A percentile compares a stretch with the other conserved stretches of the same genome.
Conservation (phyloP, 2,329 filamentous ascomycete genomes). For the Aspergillus luchuensis region DNA sequence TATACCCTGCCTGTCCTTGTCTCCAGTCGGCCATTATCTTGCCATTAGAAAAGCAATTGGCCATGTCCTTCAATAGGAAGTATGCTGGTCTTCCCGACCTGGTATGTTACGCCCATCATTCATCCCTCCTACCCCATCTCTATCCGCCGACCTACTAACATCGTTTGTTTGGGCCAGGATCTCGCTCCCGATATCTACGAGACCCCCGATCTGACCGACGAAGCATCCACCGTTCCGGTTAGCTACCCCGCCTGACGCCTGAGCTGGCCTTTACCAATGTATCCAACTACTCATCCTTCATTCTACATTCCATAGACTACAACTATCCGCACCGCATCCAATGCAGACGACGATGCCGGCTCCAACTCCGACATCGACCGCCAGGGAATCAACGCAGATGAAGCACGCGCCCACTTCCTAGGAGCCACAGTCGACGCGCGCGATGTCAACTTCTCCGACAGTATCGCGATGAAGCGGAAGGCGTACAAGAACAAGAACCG, state of each 20-base stretch:
- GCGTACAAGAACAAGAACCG: conserved; percentile 77
- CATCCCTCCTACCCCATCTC: not conserved
- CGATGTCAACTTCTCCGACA: conserved; percentile 85
- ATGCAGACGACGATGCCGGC: conserved; percentile 58
- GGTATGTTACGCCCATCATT: conserved; percentile 49
- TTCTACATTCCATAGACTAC: conserved; percentile 42
- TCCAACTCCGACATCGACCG: conserved; percentile 68
- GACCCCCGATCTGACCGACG: conserved; percentile 88
- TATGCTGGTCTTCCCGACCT: conserved; percentile 80
- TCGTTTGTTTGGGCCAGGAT: conserved; percentile 58
- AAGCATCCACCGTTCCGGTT: conserved; percentile 81
- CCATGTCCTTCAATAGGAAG: conserved; percentile 76
- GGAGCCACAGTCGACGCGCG: conserved; percentile 73
- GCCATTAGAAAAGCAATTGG: not conserved
- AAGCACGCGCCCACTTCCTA: conserved; percentile 78
- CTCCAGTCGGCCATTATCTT: not conserved
- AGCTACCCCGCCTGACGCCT: conserved; percentile 28
- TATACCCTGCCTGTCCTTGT: not conserved
- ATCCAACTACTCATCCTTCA: not conserved
- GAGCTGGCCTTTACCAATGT: not conserved
- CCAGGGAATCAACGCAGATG: conserved; percentile 71
- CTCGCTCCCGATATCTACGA: conserved; percentile 94
- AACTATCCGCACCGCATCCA: conserved; percentile 59
- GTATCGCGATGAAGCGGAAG: conserved; percentile 77
- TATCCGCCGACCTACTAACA: not conserved